These are phyloP conservation scores for Fusarium sp. DNA, from an alignment of 2,329 filamentous ascomycete genomes.

Conservation along the genomic window DNA sequence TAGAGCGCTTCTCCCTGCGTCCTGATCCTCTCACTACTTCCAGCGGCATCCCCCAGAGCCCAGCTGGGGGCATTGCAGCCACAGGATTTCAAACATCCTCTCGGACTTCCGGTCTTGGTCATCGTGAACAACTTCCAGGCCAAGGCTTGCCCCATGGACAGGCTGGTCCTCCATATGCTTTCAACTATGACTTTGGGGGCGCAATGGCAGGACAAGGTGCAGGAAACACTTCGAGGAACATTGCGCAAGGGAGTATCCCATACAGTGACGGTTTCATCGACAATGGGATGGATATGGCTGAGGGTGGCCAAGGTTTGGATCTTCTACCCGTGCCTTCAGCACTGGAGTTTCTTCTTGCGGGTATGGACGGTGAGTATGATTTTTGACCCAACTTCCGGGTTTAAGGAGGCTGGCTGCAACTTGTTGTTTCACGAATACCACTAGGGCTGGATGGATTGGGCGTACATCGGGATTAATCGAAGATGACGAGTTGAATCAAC, in stretches of 20 bases:
- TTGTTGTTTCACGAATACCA: neutral
- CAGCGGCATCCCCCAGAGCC: conserved; percentile 7
- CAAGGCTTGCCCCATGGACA: conserved; percentile 15
- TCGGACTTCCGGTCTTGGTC: neutral
- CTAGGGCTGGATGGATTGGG: neutral
- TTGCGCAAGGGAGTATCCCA: conserved; percentile 20
- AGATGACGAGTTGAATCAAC: neutral
- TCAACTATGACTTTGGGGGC: conserved; percentile 29
- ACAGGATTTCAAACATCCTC: conserved; percentile 18
- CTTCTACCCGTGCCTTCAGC: conserved; percentile 46
- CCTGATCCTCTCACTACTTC: conserved; percentile 20
- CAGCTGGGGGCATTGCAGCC: conserved; percentile 2
- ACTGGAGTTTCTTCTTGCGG: conserved; percentile 48
- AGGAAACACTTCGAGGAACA: conserved; percentile 3
- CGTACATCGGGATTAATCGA: neutral
- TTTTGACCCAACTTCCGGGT: conserved; percentile 11
- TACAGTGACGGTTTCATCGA: conserved; percentile 32
- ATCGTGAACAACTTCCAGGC: neutral
- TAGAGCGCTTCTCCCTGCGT: conserved; percentile 34
- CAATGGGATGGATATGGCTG: conserved; percentile 21
- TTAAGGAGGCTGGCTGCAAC: neutral
- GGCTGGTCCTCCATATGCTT: conserved; percentile 18
- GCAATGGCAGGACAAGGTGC: neutral
- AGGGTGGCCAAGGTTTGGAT: conserved; percentile 18
- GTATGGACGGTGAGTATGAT: conserved; percentile 44